Percentiles rank a stretch among this genome's conserved stretches.
These are phyloP conservation scores for Neoboletus brunneissimus DNA, from an alignment of 768 basidiomycete genomes.

Conservation along the genomic window DNA sequence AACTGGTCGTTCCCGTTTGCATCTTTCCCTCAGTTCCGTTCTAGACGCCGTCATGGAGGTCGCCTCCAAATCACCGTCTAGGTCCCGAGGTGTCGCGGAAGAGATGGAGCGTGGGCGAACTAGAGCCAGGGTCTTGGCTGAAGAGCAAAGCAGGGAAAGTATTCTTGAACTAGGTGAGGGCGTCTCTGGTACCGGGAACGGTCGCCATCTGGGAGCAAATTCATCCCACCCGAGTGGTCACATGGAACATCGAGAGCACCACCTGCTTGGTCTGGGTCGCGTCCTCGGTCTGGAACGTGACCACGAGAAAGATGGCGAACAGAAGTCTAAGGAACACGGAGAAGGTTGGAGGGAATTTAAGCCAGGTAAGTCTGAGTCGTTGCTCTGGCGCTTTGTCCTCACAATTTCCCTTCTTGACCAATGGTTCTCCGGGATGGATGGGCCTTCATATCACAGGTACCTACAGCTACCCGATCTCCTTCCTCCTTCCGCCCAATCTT, in stretches of 20 bases:
- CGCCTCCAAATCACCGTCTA: constrained; percentile 14
- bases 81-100: constrained; percentile 34
- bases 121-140: constrained; percentile 10
- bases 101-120: constrained; percentile 26
- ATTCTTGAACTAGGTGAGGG: not conserved
- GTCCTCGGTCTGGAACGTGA: constrained; percentile 20
- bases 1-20: constrained; percentile 16
- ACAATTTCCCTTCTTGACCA: not conserved
- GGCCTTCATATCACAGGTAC: constrained; percentile 52
- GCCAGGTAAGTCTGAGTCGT: constrained; percentile 53
- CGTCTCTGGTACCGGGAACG: not conserved
- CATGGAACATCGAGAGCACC: constrained; percentile 13
- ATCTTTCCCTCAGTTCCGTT: constrained; percentile 16
- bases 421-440: not conserved
- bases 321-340: constrained; percentile 40
- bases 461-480: constrained; percentile 94
- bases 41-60: constrained; percentile 20
- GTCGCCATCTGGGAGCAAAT: not conserved
- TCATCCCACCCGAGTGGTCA: not conserved
- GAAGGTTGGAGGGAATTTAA: constrained; percentile 86
- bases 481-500: constrained; percentile 74
- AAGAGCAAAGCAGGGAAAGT: not conserved
- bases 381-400: not conserved
- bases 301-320: constrained; percentile 14
- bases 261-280: constrained; percentile 37